These are phyloP conservation scores for Pseudomonodictys pantanalensis DNA, from an alignment of 495 filamentous ascomycete species.

Conservation along the genomic window DNA sequence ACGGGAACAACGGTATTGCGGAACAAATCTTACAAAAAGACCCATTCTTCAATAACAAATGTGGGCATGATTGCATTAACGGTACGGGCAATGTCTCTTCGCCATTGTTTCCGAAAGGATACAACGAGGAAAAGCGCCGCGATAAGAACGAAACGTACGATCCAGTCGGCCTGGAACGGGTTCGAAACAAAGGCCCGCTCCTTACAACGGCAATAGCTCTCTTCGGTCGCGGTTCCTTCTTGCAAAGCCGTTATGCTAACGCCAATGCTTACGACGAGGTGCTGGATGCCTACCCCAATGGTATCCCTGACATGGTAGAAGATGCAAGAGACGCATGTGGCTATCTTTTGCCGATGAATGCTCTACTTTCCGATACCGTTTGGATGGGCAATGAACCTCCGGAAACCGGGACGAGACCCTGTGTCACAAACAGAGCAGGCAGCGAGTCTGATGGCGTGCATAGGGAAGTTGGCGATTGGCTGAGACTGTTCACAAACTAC, in stretches of 20 bases:
- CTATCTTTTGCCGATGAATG: neutral
- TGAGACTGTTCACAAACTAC: neutral
- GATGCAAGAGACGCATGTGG: neutral
- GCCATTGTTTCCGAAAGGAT: too few relatives aligned
- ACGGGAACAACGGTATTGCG: too few relatives aligned
- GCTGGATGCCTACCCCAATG: neutral
- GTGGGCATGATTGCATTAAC: neutral
- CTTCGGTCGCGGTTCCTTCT: slow-evolving; percentile 39
- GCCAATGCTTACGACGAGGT: neutral
- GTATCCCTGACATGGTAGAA: neutral
- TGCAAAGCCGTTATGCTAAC: slow-evolving; percentile 1
- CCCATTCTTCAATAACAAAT: neutral
- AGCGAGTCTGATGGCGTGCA: neutral
- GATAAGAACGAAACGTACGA: neutral
- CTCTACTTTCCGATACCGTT: neutral
- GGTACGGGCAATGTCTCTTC: neutral
- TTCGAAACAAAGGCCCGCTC: slow-evolving; percentile 35
- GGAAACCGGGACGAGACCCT: neutral
- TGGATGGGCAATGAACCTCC: neutral
- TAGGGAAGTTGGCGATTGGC: neutral
- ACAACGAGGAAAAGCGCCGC: too few relatives aligned
- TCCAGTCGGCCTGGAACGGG: neutral
- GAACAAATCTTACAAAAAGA: neutral
- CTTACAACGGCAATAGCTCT: slow-evolving; percentile 36
- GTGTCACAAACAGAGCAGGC: neutral